These are phyloP conservation scores for Apostasia shenzhenica DNA, from an alignment of 106 monocot genomes.

Conservation along the genomic window DNA sequence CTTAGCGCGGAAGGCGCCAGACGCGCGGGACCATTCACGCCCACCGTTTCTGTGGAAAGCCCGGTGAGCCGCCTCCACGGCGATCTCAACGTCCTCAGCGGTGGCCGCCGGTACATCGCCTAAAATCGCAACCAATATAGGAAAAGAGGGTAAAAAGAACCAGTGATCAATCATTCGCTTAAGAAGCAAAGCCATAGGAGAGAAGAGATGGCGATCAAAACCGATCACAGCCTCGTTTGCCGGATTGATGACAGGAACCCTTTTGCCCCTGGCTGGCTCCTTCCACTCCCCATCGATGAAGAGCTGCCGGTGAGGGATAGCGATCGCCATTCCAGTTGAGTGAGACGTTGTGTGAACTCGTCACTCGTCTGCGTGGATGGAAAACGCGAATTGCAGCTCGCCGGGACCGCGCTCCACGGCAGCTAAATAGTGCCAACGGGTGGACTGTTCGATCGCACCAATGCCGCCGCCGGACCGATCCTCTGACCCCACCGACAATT, in stretches of 20 bases:
- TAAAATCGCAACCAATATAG: slow-evolving; percentile 11
- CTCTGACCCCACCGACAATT: no score
- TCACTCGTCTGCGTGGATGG: no score
- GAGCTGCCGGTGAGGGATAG: slow-evolving; percentile 48
- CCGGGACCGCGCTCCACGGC: no score
- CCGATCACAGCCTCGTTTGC: slow-evolving; percentile 74
- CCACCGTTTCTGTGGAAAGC: slow-evolving; percentile 75
- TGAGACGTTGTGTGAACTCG: not conserved
- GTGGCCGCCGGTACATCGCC: slow-evolving; percentile 92
- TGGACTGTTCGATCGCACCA: no score
- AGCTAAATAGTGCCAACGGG: no score
- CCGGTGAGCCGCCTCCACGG: slow-evolving; percentile 79
- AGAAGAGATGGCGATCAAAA: slow-evolving; percentile 8
- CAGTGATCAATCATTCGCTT: not conserved
- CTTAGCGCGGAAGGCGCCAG: slow-evolving; percentile 78
- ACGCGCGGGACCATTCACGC: slow-evolving; percentile 86
- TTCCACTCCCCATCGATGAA: slow-evolving; percentile 79
- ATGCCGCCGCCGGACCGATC: no score
- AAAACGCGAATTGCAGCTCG: no score
- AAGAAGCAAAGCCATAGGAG: not conserved
- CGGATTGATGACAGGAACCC: slow-evolving; percentile 73
- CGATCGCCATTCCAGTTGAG: slow-evolving; percentile 2
- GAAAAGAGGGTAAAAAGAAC: not conserved
- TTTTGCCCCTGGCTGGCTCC: slow-evolving; percentile 29
- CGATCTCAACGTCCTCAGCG: slow-evolving; percentile 81